A percentile compares a stretch with the other conserved stretches of the same genome.
These are phyloP conservation scores for Macrolepiota albuminosa DNA, from an alignment of 768 basidiomycete genomes.

Conservation along the genomic window DNA sequence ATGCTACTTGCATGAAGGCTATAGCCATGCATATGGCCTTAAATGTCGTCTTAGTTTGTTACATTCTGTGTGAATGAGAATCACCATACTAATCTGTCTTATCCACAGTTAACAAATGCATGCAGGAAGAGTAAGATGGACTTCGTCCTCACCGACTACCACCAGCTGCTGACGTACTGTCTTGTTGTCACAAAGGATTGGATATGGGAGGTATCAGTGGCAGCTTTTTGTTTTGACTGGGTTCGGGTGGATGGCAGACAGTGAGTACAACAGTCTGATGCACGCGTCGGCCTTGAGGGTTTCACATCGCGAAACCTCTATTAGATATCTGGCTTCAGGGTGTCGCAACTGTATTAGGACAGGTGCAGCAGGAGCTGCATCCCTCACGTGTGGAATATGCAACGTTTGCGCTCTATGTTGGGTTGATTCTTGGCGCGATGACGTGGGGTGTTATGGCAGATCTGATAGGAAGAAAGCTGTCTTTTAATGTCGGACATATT, in stretches of 20 bases:
- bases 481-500: slow-evolving; percentile 31
- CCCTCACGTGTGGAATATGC: slow-evolving; percentile 41
- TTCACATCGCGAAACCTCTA: not conserved
- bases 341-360: slow-evolving; percentile 39
- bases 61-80: not conserved
- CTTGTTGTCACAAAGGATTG: slow-evolving; percentile 28
- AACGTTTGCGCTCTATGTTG: slow-evolving; percentile 41
- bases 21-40: slow-evolving; percentile 15
- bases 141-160: not conserved
- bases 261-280: slow-evolving; percentile 21
- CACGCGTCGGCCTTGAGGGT: not conserved
- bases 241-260: slow-evolving; percentile 46
- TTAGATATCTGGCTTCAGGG: slow-evolving; percentile 44
- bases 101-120: slow-evolving; percentile 35
- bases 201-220: slow-evolving; percentile 45
- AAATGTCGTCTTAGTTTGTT: slow-evolving; percentile 20
- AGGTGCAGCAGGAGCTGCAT: slow-evolving; percentile 37
- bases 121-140: slow-evolving; percentile 37
- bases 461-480: slow-evolving; percentile 40
- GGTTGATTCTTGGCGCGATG: slow-evolving; percentile 43
- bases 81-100: not conserved
- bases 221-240: slow-evolving; percentile 44
- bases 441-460: slow-evolving; percentile 48
- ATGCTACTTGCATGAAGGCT: slow-evolving; percentile 5
- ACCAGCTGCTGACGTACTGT: not conserved